Percentiles rank a stretch among this genome's conserved stretches.
phyloP scores from a whole-genome alignment of 192 early-diverging fungal genomes.

The Rhizophagus sp. region DNA sequence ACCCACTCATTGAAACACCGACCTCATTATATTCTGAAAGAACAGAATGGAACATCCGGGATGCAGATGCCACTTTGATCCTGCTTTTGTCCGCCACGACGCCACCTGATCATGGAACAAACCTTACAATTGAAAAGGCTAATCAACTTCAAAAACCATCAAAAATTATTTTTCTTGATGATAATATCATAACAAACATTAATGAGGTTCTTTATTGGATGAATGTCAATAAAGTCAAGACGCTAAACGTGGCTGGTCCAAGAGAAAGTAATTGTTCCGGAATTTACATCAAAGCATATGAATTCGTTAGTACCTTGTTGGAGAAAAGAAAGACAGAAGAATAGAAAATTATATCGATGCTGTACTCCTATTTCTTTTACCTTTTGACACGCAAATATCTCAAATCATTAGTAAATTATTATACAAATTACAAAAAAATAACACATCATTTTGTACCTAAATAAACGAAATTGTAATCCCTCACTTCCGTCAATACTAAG shows the following conservation, averaged over 20 bases:
- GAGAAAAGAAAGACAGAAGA: neutral
- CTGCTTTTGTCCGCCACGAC: neutral
- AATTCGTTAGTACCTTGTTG: constrained; percentile 8
- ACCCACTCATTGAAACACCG: constrained; percentile 15
- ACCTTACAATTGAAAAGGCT: neutral
- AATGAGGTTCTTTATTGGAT: neutral
- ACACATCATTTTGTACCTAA: no score
- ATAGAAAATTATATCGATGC: no score
- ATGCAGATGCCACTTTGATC: neutral
- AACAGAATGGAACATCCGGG: constrained; percentile 14
- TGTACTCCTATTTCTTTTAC: no score
- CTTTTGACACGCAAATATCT: no score
- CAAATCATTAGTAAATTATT: no score
- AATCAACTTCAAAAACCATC: neutral
- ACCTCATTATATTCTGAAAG: neutral
- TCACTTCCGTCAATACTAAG: no score
- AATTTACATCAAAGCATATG: constrained; percentile 3
- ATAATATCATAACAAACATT: neutral
- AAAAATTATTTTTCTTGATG: neutral
- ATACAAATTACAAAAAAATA: no score
- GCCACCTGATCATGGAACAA: neutral
- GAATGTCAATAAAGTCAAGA: constrained; percentile 2
- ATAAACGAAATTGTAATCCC: no score
- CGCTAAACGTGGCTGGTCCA: constrained; percentile 9
- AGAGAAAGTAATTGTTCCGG: constrained; percentile 13